These are phyloP conservation scores for Diaporthe citri DNA, from an alignment of 2,329 filamentous ascomycete genomes.

Conservation along the genomic window DNA sequence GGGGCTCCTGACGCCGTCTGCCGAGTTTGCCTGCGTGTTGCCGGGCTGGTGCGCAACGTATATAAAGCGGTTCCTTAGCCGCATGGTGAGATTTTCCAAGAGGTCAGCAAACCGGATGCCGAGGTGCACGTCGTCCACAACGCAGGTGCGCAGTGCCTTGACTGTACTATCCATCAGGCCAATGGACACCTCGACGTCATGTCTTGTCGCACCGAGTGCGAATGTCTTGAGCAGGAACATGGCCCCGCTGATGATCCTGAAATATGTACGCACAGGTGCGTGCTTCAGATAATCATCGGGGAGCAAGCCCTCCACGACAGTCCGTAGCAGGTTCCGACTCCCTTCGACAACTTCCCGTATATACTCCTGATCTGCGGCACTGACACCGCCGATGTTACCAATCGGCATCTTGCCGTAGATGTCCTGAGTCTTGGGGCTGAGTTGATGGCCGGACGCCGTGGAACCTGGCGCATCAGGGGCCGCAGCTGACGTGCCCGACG, in stretches of 20 bases:
- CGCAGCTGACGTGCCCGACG: slow-evolving; percentile 46
- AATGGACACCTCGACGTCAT: slow-evolving; percentile 82
- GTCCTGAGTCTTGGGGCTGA: slow-evolving; percentile 74
- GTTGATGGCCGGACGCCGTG: slow-evolving; percentile 50
- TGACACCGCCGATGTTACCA: slow-evolving; percentile 73
- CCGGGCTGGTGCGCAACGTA: slow-evolving; percentile 64
- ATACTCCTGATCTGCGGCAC: slow-evolving; percentile 77
- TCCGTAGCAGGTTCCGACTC: slow-evolving; percentile 80
- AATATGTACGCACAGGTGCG: slow-evolving; percentile 86
- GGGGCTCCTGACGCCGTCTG: slow-evolving; percentile 56
- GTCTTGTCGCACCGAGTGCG: slow-evolving; percentile 82
- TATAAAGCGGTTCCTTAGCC: slow-evolving; percentile 80
- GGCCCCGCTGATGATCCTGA: slow-evolving; percentile 86
- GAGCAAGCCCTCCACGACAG: slow-evolving; percentile 81
- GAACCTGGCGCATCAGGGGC: slow-evolving; percentile 51
- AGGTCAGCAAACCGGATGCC: slow-evolving; percentile 88
- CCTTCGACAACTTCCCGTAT: slow-evolving; percentile 83
- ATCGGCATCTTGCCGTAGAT: slow-evolving; percentile 75
- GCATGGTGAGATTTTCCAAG: slow-evolving; percentile 81
- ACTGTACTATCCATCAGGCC: slow-evolving; percentile 81
- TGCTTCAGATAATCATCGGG: slow-evolving; percentile 84
- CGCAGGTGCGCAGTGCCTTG: slow-evolving; percentile 79
- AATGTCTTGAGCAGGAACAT: slow-evolving; percentile 91
- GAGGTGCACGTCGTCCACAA: slow-evolving; percentile 87
- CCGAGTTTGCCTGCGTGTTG: slow-evolving; percentile 50